Base-by-base conservation (phyloP, 164 flowering plant species). In the Aristolochia fimbriata region DNA sequence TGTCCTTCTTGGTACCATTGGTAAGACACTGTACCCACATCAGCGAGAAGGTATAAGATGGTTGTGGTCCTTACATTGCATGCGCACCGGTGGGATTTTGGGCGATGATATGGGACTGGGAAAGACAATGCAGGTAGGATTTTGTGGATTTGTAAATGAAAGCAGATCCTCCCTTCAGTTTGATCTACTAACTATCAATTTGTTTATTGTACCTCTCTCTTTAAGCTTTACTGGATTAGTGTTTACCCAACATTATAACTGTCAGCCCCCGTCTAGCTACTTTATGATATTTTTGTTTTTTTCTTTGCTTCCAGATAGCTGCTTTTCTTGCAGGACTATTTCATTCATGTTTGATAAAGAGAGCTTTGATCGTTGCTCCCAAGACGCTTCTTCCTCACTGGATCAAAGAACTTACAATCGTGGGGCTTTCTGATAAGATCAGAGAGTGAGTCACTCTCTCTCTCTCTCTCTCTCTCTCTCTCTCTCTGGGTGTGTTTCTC, bases 61-160 rank as follows among this genome's bases (percentile, higher is more conserved):
- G 99, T 80, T 94, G 47, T 94, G 99, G 99, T 71, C 91, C 49
- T 81, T 91, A 67, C 97, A 88, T 68, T 86, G 93, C 61, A 77
- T 76, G 68, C 80, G 80, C 3, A 82, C 83, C 51, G 97, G 99
- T 20, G 99, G 99, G 50, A 87, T 94, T 58, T 76, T 94, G 63
- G 99, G 99, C 6, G 99, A 94, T 77, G 99, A 94, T 61, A 94
- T 94, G 99, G 99, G 99, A 8, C 65, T 94, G 45, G 99, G 99
- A 21, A 94, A 94, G 74, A 94, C 99, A 59, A 91, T 94, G 97
- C 99, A 91, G 91, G 99, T 90, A 59, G 16, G 5, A 1, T 49
- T 49, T 20, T 20, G 7, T 49, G 19, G 20, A 15, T 15, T 15
- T 17, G 14, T 6, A 8, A 20, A 49, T 6, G 20, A 30, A n/a